Conservation (phyloP, 1,284 basidiomycete species). For the Apiotrichum porosum region DNA sequence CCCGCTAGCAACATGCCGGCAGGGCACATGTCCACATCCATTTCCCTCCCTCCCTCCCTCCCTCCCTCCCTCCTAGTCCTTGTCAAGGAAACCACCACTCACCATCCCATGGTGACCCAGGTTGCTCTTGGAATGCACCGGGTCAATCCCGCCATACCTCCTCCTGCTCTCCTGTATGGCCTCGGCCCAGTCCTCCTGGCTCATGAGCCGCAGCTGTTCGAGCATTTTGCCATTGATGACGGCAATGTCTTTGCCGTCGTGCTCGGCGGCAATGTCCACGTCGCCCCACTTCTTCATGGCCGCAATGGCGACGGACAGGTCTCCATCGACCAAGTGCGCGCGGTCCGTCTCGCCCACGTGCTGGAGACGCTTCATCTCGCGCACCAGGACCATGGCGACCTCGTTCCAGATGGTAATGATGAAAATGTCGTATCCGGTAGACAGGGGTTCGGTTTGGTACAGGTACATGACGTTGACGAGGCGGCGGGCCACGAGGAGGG, state of each 20-base stretch:
- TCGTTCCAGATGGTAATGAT: conserved; percentile 31
- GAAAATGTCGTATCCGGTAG: conserved; percentile 23
- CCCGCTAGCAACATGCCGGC: too few species aligned
- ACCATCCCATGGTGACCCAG: too few species aligned
- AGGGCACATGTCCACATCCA: too few species aligned
- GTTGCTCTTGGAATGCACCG: neutral
- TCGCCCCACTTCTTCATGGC: conserved; percentile 26
- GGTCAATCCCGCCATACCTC: conserved; percentile 12
- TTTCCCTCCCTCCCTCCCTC: too few species aligned
- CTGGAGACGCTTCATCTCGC: conserved; percentile 25
- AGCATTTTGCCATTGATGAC: conserved; percentile 30
- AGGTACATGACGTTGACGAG: conserved; percentile 26
- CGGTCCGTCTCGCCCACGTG: conserved; percentile 7
- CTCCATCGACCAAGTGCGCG: conserved; percentile 23
- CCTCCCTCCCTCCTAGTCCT: too few species aligned
- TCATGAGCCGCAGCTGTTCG: conserved; percentile 21
- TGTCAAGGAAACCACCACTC: too few species aligned
- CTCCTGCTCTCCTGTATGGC: conserved; percentile 19
- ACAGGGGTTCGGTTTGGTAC: conserved; percentile 20
- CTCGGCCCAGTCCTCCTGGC: conserved; percentile 22
- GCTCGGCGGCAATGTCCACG: conserved; percentile 16
- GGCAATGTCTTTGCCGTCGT: conserved; percentile 25
- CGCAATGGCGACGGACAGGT: conserved; percentile 27
- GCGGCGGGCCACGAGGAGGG: conserved; percentile 26
- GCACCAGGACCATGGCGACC: conserved; percentile 27